Base-by-base conservation (phyloP, 2,329 filamentous ascomycete species). In the Monilinia polystroma region DNA sequence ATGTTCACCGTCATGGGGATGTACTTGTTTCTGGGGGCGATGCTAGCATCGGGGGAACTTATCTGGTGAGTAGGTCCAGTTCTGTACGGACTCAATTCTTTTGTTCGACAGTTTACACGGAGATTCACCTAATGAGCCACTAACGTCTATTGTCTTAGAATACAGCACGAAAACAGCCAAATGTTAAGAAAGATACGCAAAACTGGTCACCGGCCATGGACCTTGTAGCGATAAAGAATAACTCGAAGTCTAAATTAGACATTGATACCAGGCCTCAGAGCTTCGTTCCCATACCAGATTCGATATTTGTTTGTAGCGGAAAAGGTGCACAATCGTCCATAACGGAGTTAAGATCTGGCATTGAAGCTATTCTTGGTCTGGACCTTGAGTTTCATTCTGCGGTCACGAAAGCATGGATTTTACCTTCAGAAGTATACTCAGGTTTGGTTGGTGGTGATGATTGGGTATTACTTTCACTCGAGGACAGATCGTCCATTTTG, bases 11-110 rank as follows among this genome's bases (percentile, higher is more conserved):
- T 11, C 43, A 58, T 52, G 63, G 63, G 1, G 93, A 76, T 66
- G 51, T 75, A 29, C 68, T 75, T n/a, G 65, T 76, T 32, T 71
- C 71, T 41, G 74, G 73, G 51, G 74, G 94, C 0, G 88, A 91
- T 70, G 90, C 89, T 64, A 90, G 92, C 11, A 85, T 89, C 68
- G 93, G 93, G 8, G 87, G 89, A 0, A 82, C 95, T 7, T 94
- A 90, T 70, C 58, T 76, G 41, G 75, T 77, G 69, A 73, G 75
- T 70, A 49, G 8, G 41, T 57, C 14, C 35, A 38, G 47, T 8
- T 35, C 32, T 32, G 45, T 14, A 29, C 32, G 32, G 12, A 16
- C 11, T 2, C 11, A n/a, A 55, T 14, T 8, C 35, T 23, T 38
- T 14, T 55, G 4, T 6, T 6, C 29, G 2, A 23, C 45, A 18